A percentile compares a stretch with the other conserved stretches of the same genome.
Conservation (phyloP, 2,329 filamentous ascomycete species). For the Alternaria ventricosa region DNA sequence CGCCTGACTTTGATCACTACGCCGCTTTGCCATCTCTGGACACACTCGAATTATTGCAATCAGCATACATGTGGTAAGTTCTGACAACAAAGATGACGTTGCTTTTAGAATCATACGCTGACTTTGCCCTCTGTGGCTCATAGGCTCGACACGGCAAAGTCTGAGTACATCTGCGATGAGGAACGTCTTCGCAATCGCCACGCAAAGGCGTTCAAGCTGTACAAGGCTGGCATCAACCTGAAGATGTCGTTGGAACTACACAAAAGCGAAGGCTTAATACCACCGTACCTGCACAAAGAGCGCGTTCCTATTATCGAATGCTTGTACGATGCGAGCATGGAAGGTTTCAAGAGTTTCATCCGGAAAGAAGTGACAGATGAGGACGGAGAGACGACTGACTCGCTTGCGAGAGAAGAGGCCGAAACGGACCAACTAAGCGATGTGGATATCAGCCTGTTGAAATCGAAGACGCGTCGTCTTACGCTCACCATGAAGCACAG, state of each 20-base stretch:
- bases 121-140: background rate
- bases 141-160: constrained; percentile 8
- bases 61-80: constrained; percentile 17
- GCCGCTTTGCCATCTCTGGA: constrained; percentile 32
- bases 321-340: constrained; percentile 55
- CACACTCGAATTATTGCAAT: constrained; percentile 38
- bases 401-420: constrained; percentile 9
- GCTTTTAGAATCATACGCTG: background rate
- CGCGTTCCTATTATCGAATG: constrained; percentile 26
- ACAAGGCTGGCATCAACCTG: constrained; percentile 35
- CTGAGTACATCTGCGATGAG: constrained; percentile 31
- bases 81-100: background rate
- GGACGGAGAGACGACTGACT: background rate
- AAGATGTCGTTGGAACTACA: constrained; percentile 36
- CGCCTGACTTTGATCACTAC: constrained; percentile 35
- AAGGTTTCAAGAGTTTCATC: constrained; percentile 36
- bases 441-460: constrained; percentile 21
- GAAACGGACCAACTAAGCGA: constrained; percentile 35
- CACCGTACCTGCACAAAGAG: constrained; percentile 43
- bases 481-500: constrained; percentile 15
- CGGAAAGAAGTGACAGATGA: background rate
- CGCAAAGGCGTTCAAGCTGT: constrained; percentile 33
- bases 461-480: constrained; percentile 10
- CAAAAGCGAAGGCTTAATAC: constrained; percentile 29
- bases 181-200: constrained; percentile 37